These are phyloP conservation scores for Blakeslea trispora DNA, from an alignment of 371 early-diverging fungal genomes.

Conservation along the genomic window DNA sequence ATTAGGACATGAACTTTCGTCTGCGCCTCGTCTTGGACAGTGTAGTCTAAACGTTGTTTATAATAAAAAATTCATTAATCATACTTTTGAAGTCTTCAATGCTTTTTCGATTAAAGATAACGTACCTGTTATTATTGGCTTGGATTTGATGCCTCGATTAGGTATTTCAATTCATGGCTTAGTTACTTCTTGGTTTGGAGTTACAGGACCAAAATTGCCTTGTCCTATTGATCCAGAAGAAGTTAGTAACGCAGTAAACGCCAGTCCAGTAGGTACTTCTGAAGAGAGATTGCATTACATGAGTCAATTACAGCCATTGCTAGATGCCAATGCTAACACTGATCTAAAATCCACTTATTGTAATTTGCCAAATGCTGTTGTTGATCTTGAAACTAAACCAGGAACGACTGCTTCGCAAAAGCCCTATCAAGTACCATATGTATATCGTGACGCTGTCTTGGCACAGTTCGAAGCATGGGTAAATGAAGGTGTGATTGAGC, in stretches of 20 bases:
- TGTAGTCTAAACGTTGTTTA: conserved; percentile 3
- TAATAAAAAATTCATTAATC: conserved; percentile 8
- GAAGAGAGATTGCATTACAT: neutral
- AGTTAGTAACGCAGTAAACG: neutral
- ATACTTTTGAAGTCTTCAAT: conserved; percentile 18
- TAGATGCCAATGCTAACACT: neutral
- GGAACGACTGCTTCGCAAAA: neutral
- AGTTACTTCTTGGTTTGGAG: conserved; percentile 1
- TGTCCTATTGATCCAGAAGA: conserved; percentile 11
- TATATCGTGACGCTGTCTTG: neutral
- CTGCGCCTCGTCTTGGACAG: neutral
- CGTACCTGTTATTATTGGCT: conserved; percentile 3
- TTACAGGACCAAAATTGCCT: neutral
- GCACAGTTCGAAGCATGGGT: neutral
- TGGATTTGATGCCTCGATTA: conserved; percentile 7
- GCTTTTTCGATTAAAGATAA: conserved; percentile 4
- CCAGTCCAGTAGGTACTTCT: neutral
- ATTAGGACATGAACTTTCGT: neutral
- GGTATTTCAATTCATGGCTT: conserved; percentile 2
- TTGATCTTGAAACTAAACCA: neutral
- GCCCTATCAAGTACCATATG: neutral
- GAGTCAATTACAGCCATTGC: neutral
- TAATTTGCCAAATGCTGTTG: neutral
- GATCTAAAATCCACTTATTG: neutral
- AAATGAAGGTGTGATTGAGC: neutral